Percentiles rank a stretch among this genome's conserved stretches.
Conservation (phyloP, 768 basidiomycete genomes). For the Phlebiopsis gigantea region DNA sequence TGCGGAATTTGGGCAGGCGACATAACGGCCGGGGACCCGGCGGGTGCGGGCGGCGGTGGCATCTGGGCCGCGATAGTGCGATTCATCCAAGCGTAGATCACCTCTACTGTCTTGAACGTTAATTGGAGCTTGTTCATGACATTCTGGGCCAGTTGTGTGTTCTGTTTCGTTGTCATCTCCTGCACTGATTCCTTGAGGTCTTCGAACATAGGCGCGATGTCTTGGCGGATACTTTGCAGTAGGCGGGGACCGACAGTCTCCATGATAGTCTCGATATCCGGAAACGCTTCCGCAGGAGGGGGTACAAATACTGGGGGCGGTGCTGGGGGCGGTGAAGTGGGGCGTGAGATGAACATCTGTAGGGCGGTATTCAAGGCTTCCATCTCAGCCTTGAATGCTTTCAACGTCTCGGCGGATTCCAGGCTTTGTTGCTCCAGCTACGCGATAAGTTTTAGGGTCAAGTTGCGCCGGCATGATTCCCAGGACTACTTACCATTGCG, state of each 20-base stretch:
- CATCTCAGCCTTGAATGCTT: constrained; percentile 10
- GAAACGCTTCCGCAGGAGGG: constrained; percentile 1
- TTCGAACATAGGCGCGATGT: constrained; percentile 15
- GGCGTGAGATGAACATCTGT: constrained; percentile 5
- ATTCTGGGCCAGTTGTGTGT: constrained; percentile 11
- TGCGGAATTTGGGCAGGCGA: too few relatives aligned
- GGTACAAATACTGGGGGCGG: constrained; percentile 1
- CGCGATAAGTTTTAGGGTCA: background rate
- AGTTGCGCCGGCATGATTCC: background rate
- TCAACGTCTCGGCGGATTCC: constrained; percentile 5
- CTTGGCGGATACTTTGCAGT: constrained; percentile 14
- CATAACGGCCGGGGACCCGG: background rate
- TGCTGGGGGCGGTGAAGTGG: constrained; percentile 9
- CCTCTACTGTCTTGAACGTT: constrained; percentile 16
- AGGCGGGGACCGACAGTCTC: constrained; percentile 14
- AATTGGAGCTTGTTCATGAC: constrained; percentile 16
- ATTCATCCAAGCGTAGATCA: constrained; percentile 17
- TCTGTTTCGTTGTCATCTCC: constrained; percentile 16
- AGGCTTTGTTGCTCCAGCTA: constrained; percentile 15
- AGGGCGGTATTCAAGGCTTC: constrained; percentile 19
- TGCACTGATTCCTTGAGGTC: constrained; percentile 14
- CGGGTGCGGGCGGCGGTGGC: background rate
- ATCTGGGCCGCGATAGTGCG: background rate
- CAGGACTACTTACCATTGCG: constrained; percentile 17
- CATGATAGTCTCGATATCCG: constrained; percentile 13